Percentiles rank a stretch among this genome's conserved stretches.
Evolutionary conservation across 306 rosid genomes (phyloP).

Genomic region (Cucurbita maxima): DNA sequence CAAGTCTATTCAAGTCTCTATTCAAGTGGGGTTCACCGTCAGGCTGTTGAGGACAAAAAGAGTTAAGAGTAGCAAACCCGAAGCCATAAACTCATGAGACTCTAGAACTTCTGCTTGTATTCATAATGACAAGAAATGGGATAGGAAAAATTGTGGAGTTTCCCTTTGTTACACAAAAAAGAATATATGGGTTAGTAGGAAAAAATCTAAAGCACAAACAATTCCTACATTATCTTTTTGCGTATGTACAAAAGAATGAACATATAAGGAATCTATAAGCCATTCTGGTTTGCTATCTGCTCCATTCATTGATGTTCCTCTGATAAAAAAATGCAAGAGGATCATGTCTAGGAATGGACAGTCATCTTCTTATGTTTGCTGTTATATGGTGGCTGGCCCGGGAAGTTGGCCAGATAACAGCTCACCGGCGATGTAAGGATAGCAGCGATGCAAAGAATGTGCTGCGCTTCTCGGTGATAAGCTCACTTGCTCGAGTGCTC

Average conservation of each 20-base stretch:
- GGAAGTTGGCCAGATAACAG: neutral
- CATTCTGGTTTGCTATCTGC: neutral
- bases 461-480: conserved; percentile 59
- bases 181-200: neutral
- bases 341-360: conserved; percentile 4
- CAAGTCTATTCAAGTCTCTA: neutral
- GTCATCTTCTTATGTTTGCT: neutral
- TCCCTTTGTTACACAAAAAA: neutral
- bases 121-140: neutral
- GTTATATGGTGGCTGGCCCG: neutral
- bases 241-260: conserved; percentile 1
- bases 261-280: neutral
- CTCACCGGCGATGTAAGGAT: conserved; percentile 19
- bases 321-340: neutral
- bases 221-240: conserved; percentile 2
- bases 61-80: neutral
- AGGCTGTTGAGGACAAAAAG: neutral
- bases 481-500: conserved; percentile 74
- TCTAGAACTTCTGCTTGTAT: neutral
- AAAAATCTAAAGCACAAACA: neutral
- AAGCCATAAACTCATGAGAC: neutral
- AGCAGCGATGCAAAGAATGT: conserved; percentile 17
- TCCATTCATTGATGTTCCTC: conserved; percentile 4
- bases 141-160: neutral
- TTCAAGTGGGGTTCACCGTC: neutral